Percentiles rank a stretch among this genome's conserved stretches.
Conservation (phyloP, 1,284 basidiomycete genomes). For the Quambalaria eucalypti region DNA sequence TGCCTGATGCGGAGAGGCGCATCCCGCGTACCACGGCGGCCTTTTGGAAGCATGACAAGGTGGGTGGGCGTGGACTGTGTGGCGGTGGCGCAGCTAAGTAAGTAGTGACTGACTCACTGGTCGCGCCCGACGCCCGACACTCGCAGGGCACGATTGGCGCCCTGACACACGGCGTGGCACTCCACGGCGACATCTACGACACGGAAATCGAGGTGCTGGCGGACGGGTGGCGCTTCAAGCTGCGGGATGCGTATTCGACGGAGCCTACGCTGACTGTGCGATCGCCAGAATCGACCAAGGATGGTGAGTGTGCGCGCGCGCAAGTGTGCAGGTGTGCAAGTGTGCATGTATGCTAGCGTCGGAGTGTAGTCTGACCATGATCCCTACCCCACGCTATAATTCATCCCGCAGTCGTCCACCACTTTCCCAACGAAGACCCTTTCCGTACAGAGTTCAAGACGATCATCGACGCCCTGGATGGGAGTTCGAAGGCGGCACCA, state of each 20-base stretch:
- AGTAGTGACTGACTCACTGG: too few relatives aligned
- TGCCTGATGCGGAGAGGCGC: conserved; percentile 9
- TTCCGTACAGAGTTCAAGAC: conserved; percentile 16
- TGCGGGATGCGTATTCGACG: conserved; percentile 13
- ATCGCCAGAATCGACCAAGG: conserved; percentile 5
- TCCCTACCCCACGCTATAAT: neutral
- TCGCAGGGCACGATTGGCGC: conserved; percentile 17
- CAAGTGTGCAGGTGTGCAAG: too few relatives aligned
- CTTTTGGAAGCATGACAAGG: conserved; percentile 19
- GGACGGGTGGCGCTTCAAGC: conserved; percentile 22
- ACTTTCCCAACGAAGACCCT: conserved; percentile 13
- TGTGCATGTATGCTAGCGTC: too few relatives aligned
- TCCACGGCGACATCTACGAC: conserved; percentile 19
- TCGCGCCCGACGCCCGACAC: too few relatives aligned
- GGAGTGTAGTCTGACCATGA: too few relatives aligned
- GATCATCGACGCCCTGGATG: conserved; percentile 1
- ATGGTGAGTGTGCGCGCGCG: conserved; percentile 4
- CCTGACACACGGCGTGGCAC: conserved; percentile 17
- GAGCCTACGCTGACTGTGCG: conserved; percentile 11
- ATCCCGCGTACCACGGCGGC: conserved; percentile 19
- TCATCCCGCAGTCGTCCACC: neutral
- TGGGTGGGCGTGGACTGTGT: neutral
- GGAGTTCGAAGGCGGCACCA: neutral
- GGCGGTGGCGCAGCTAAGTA: neutral
- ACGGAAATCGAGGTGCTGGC: conserved; percentile 25